Evolutionary conservation across 2,329 filamentous ascomycete genomes (phyloP), one percentile per base, ranked within the genome.

Genomic region (Pezicula radicicola): DNA sequence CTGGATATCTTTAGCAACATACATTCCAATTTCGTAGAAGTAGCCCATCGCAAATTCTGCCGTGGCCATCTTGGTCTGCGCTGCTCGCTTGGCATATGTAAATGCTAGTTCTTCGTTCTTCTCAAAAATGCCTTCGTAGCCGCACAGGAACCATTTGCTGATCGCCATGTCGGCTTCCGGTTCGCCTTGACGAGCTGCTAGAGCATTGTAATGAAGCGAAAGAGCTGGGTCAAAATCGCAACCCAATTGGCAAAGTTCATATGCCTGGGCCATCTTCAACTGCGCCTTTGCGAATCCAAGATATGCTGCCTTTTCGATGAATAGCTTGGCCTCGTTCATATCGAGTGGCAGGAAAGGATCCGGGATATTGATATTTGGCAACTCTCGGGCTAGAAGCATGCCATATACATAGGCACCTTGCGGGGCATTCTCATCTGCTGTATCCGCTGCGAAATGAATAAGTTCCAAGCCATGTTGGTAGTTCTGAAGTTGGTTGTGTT

Each of bases 141-240:
- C 94, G 64, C 96, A 97, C 27, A 99, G 78, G 67, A 97, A 99
- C 94, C 94, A 99, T 70, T 96, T 94, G 71, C 93, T 97, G 55
- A 99, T 91, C 27, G 93, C 91, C 72, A 99, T 88, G 54, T 96
- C 91, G 0, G 93, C 94, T 68, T 99, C 94, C 0, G 91, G 79
- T 63, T 97, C 91, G 16, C 92, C 93, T 72, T 97, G 94, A 58
- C 89, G 86, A 12, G 94, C 89, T 19, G 94, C 93, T 30, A 99
- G 79, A 36, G 91, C 90, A 65, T 97, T 97, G 74, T 99, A 99
- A 68, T 99, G 94, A 49, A 99, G 73, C 1, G 93, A 97, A 52
- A 95, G 80, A 1, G 91, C 88, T 1, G 94, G 92, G 63, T 95
- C 91, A 70, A 99, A 99, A 58, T 97, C 91, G 70, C 93, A 97